Conservation (phyloP, 2,329 filamentous ascomycete species). For the Hymenoscyphus infarciens region DNA sequence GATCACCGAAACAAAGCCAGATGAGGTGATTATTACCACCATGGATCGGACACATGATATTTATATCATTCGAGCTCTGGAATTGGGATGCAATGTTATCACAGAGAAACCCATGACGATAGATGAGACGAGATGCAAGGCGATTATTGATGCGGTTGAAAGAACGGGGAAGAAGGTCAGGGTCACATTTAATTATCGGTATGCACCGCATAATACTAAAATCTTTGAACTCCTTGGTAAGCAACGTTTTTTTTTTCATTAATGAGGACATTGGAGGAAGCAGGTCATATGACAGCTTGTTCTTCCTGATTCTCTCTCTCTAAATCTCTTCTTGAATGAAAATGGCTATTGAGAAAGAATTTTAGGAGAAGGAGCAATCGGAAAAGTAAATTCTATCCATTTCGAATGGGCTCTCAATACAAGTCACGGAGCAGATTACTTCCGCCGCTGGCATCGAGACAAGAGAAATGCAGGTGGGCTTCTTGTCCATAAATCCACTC, state of each 20-base stretch:
- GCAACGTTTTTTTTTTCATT: not conserved
- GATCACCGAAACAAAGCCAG: conserved; percentile 52
- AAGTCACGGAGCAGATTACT: conserved; percentile 59
- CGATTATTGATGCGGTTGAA: conserved; percentile 53
- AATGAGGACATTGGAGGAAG: no score
- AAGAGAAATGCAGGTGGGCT: conserved; percentile 57
- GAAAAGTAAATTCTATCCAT: conserved; percentile 53
- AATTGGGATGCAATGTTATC: conserved; percentile 57
- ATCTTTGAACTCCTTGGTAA: conserved; percentile 48
- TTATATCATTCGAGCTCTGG: conserved; percentile 57
- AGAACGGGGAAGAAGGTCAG: conserved; percentile 47
- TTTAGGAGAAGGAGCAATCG: conserved; percentile 49
- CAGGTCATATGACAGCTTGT: not conserved
- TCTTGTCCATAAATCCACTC: conserved; percentile 59
- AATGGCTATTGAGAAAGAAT: not conserved
- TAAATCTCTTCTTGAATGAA: not conserved
- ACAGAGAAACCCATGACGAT: conserved; percentile 65
- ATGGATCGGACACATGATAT: conserved; percentile 59
- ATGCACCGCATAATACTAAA: conserved; percentile 62
- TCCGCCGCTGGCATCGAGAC: conserved; percentile 61
- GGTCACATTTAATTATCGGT: conserved; percentile 63
- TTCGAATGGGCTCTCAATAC: conserved; percentile 64
- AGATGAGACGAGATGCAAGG: conserved; percentile 50
- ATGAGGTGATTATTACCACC: conserved; percentile 60
- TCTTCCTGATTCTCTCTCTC: not conserved